Base-by-base conservation (phyloP, 441 rosid species). In the Erodium trifolium region DNA sequence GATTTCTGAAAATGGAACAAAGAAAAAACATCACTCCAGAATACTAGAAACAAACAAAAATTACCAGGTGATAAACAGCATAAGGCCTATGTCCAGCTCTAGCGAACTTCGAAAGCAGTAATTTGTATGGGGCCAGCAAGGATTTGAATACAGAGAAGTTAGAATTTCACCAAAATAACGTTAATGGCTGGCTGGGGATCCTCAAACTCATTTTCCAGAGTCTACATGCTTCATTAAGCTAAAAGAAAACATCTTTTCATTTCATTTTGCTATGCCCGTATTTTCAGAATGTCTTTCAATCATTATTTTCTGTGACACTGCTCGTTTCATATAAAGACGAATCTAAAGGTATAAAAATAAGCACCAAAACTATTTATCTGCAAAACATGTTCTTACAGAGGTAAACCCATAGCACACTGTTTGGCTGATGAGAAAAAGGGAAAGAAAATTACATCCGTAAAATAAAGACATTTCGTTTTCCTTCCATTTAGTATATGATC, bases 1-100 rank as follows among this genome's bases (percentile, higher is more conserved):
- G 29, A 59, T 59, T 59, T 23, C 31, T 59, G 64, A 59, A 59
- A 17, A 59, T 8, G 64, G 31, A 19, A 59, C n/a, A 59, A n/a
- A 18, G 29, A 19, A 59, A 59, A 19, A 59, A 18, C 34, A 59
- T 19, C 13, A 59, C 64, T 23, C 4, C 64, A 59, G 64, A 19
- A 18, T 59, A 59, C 64, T 59, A 59, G 31, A 23, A 59, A 19
- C 64, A 59, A 18, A 19, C 34, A 19, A 19, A 18, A 59, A 31
- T 18, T 59, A 59, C 18, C 27, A 57, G 63, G 27, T 55, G 23
- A 16, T 55, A 55, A 5, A 55, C 19, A 8, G 2, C 31, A 18
- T 3, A 59, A 3, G 64, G 64, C 64, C 64, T 23, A 59, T 59
- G 34, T n/a, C 16, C 6, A 49, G 16, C 57, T 49, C 57, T 49